These are phyloP conservation scores for Pinus tabuliformis DNA, from an alignment of 75 land plant species.

Conservation along the genomic window DNA sequence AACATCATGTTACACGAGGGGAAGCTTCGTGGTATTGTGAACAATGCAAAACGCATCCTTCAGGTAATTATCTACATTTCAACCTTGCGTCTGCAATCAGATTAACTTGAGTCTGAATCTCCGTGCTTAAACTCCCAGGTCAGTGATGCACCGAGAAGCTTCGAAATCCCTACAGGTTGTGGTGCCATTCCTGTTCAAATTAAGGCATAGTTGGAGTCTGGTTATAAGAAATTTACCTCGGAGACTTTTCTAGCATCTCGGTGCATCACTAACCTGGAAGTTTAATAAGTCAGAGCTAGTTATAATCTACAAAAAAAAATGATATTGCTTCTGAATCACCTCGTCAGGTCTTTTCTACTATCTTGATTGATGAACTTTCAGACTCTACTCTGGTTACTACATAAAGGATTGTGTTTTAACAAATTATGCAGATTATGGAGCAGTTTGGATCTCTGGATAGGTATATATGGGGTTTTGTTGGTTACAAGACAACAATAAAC, in stretches of 20 bases:
- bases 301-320: not conserved
- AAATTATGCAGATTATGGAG: conserved; percentile 46
- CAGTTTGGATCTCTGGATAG: conserved; percentile 77
- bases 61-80: conserved; percentile 42
- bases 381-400: not conserved
- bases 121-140: not conserved
- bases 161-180: not conserved
- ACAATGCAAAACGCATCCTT: conserved; percentile 67
- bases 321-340: not conserved
- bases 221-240: not conserved
- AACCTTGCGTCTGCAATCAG: not conserved
- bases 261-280: not conserved
- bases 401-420: not conserved
- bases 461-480: conserved; percentile 74
- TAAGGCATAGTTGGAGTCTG: too few species aligned
- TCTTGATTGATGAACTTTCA: not conserved
- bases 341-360: not conserved
- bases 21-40: conserved; percentile 66
- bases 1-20: conserved; percentile 52
- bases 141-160: not conserved
- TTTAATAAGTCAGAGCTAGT: not conserved
- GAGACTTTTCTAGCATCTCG: not conserved
- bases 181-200: not conserved
- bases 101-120: not conserved
- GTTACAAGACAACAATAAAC: conserved; percentile 57